These are phyloP conservation scores for Sarocladiaceae sp. DNA, from an alignment of 2,329 filamentous ascomycete species.

Conservation along the genomic window DNA sequence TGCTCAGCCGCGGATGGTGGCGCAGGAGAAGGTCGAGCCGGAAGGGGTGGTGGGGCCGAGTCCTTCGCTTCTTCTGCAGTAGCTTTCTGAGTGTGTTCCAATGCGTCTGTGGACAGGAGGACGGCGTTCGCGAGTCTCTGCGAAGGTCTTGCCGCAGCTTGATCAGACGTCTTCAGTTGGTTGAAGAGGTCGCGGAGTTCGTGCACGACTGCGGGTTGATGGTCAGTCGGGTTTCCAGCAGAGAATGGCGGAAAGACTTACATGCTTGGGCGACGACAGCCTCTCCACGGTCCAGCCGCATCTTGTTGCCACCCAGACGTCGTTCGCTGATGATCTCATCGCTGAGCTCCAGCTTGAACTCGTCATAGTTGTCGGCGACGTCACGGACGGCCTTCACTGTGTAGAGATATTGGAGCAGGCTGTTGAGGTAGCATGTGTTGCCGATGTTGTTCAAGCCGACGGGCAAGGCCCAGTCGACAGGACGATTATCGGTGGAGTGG, in stretches of 20 bases:
- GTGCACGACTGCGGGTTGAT: slow-evolving; percentile 55
- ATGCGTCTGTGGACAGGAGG: slow-evolving; percentile 50
- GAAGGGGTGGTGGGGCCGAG: slow-evolving; percentile 42
- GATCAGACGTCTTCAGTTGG: slow-evolving; percentile 61
- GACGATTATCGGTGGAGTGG: slow-evolving; percentile 14
- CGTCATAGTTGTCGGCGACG: slow-evolving; percentile 72
- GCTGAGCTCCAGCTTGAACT: slow-evolving; percentile 63
- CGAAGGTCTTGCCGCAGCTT: slow-evolving; percentile 63
- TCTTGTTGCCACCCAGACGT: slow-evolving; percentile 65
- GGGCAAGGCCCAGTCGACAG: slow-evolving; percentile 54
- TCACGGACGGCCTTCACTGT: slow-evolving; percentile 78
- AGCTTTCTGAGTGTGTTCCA: slow-evolving; percentile 28
- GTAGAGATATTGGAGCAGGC: slow-evolving; percentile 91
- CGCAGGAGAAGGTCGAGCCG: slow-evolving; percentile 40
- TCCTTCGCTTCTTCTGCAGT: slow-evolving; percentile 21
- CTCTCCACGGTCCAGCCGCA: slow-evolving; percentile 48
- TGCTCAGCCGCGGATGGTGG: slow-evolving; percentile 21
- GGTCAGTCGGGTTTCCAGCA: slow-evolving; percentile 18
- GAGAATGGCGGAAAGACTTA: slow-evolving; percentile 49
- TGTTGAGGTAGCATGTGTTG: slow-evolving; percentile 98
- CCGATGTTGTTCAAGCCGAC: slow-evolving; percentile 90
- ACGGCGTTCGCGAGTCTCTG: slow-evolving; percentile 78
- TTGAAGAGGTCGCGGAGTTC: slow-evolving; percentile 69
- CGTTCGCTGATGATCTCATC: slow-evolving; percentile 61
- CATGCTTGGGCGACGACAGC: slow-evolving; percentile 68